Evolutionary conservation across 2,329 filamentous ascomycete species (phyloP), one percentile per base, ranked within the genome.

Genomic region (Coleophoma eucalyptorum): DNA sequence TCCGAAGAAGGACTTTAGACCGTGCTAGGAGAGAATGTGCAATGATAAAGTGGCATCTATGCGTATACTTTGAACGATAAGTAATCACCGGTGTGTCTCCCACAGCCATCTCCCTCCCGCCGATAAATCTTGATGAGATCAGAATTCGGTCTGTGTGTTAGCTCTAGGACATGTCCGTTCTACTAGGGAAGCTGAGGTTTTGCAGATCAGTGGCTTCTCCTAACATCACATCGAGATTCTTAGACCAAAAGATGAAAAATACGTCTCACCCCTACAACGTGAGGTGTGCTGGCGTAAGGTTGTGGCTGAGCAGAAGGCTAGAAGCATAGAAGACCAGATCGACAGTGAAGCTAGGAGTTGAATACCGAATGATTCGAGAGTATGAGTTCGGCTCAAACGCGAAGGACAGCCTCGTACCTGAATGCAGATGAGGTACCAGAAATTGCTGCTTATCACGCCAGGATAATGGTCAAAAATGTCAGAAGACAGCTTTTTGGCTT

Each of bases 251-350:
- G 15, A 16, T 18, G 35, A 38, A 11, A 38, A 18, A 38, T 38
- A 42, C 12, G 15, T 20, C 5, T 19, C 21, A 8, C 13, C 4
- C 21, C 18, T 44, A 8, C 19, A 44, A 26, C 42, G 35, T n/a
- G 15, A 38, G 35, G 13, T 26, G 21, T 21, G 42, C 11, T 31
- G 42, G 42, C 42, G 19, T 31, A 44, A 44, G 42, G 42, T 26
- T 44, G 42, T 44, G 42, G 42, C 42, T 44, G 42, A 44, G 42
- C 42, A 44, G 19, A 15, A 21, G n/a, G n/a, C 11, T 13, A 44
- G 42, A 26, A 21, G 42, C 42, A 26, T 26, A 21, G 42, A 26
- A 26, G 42, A 44, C 11, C 19, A 19, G 42, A 44, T 44, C 42
- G 42, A 44, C 42, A 20, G 21, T 19, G 18, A 42, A 20, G 38